A percentile compares a stretch with the other conserved stretches of the same genome.
phyloP scores from a whole-genome alignment of 768 basidiomycete species.

The Podaxis rugospora region DNA sequence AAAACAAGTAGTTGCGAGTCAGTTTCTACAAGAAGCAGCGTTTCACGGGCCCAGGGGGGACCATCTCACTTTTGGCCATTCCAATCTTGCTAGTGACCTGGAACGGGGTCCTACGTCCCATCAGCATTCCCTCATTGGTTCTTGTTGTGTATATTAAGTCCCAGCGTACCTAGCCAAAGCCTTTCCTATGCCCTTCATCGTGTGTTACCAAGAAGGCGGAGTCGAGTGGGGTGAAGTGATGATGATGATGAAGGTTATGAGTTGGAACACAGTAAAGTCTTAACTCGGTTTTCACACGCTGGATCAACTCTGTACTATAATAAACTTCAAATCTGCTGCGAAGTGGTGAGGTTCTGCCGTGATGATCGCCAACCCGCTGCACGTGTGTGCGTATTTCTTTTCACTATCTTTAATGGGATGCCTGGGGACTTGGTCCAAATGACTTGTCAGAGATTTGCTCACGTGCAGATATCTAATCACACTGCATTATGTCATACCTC shows the following conservation, averaged over 20 bases:
- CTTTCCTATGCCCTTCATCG: conserved; percentile 85
- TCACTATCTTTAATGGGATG: too few relatives aligned
- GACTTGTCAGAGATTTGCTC: neutral
- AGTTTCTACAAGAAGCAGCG: conserved; percentile 1
- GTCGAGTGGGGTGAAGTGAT: neutral
- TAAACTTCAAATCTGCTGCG: neutral
- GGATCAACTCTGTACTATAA: neutral
- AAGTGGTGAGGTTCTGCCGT: neutral
- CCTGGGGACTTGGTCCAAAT: too few relatives aligned
- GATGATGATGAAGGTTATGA: conserved; percentile 3
- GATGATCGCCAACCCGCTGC: neutral
- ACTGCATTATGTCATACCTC: neutral
- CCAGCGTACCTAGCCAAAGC: conserved; percentile 62
- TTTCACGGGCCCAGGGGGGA: neutral
- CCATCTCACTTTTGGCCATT: conserved; percentile 80
- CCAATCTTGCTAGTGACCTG: conserved; percentile 84
- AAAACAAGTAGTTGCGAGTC: neutral
- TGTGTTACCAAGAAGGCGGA: conserved; percentile 13
- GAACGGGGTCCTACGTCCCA: conserved; percentile 76
- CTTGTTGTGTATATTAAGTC: neutral
- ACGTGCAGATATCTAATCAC: neutral
- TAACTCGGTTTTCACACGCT: conserved; percentile 14
- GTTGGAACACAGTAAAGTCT: neutral
- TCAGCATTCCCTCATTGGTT: neutral
- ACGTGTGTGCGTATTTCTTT: too few relatives aligned